phyloP scores from a whole-genome alignment of 257 asterid genomes.

The Cynanchum wilfordii region DNA sequence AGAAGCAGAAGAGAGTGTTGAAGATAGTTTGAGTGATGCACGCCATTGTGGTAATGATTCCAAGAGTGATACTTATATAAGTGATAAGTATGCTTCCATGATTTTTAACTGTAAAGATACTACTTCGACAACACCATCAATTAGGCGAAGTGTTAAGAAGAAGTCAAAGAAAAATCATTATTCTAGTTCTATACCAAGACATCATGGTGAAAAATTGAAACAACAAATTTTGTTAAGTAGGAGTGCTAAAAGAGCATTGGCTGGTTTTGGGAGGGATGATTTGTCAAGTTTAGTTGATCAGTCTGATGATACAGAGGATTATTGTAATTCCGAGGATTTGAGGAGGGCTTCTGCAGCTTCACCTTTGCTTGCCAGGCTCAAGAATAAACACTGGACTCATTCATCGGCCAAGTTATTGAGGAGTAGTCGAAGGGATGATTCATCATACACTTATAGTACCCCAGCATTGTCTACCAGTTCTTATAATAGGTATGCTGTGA shows the following conservation, averaged over 20 bases:
- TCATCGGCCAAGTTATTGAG: conserved; percentile 49
- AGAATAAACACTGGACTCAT: conserved; percentile 50
- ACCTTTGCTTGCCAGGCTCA: conserved; percentile 68
- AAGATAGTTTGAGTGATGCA: conserved; percentile 55
- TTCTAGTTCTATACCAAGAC: conserved; percentile 33
- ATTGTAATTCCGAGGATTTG: conserved; percentile 59
- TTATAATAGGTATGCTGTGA: conserved; percentile 30
- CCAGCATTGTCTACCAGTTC: conserved; percentile 80
- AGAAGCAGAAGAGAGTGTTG: conserved; percentile 44
- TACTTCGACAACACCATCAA: conserved; percentile 40
- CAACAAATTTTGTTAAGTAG: conserved; percentile 40
- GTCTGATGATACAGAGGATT: conserved; percentile 76
- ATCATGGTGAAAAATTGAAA: conserved; percentile 46
- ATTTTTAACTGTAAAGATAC: conserved; percentile 57
- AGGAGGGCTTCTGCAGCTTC: conserved; percentile 60
- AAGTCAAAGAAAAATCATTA: conserved; percentile 42
- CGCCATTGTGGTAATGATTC: conserved; percentile 66
- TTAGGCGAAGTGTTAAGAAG: conserved; percentile 55
- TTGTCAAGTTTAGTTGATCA: conserved; percentile 57
- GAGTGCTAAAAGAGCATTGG: conserved; percentile 34
- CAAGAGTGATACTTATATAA: conserved; percentile 64
- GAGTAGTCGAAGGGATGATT: conserved; percentile 60
- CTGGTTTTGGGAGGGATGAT: conserved; percentile 51
- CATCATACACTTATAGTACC: conserved; percentile 61
- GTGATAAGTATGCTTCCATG: conserved; percentile 50